Evolutionary conservation across 305 asterid genomes (phyloP), one percentile per base, ranked within the genome.

Genomic region (Fraxinus dipetala): DNA sequence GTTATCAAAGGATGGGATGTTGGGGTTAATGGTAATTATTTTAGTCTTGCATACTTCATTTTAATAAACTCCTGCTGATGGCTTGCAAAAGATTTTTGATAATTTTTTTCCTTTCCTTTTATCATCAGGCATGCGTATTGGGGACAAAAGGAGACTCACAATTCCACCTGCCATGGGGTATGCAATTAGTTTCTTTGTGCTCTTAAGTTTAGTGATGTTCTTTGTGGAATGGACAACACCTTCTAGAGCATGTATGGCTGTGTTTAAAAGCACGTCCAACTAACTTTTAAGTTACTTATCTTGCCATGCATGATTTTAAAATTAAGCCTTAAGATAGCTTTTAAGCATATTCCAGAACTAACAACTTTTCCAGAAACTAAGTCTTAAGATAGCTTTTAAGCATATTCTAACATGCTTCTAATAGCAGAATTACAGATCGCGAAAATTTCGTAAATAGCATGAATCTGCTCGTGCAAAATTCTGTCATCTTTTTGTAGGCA

Each of bases 1-100:
- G 99, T 95, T 84, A 95, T 95, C 51, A 90, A 91, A 85, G 99
- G 99, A 85, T 95, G 98, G 99, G 99, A 95, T 79, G 96, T 95
- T 78, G 99, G 99, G 56, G 96, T 95, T 77, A 87, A 87, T 65
- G 98, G 99, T 93, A 95, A 87, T 80, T 84, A 56, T 72, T 77
- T 35, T 76, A 45, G 24, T 38, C 56, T 20, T 79, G 9, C 40
- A 34, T 77, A 22, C 6, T 76, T 76, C 74, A 31, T 31, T 70
- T 18, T 79, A 13, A n/a, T 35, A 5, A 48, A 56, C 10, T 59
- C 18, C 51, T 78, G 34, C 40, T 31, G 28, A 28, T 75, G 28
- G 59, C n/a, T 77, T 36, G 43, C 2, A 77, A 70, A 7, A 43
- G 48, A 67, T 45, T 63, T 82, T 14, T 54, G 9, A 80, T 59